A percentile compares a stretch with the other conserved stretches of the same genome.
Conservation (phyloP, 768 basidiomycete genomes). For the Flagelloscypha sp. region DNA sequence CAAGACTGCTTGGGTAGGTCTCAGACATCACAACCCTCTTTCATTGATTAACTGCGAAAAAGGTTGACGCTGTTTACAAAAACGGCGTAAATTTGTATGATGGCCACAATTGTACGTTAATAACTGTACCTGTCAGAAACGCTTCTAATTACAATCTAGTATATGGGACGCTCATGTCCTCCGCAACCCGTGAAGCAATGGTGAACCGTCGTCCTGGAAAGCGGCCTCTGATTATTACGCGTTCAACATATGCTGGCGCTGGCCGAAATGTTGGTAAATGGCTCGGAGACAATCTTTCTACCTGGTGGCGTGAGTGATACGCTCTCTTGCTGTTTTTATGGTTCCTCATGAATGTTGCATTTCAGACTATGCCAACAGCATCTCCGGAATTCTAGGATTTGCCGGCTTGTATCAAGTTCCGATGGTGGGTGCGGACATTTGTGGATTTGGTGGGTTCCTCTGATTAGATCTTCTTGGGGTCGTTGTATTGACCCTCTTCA, state of each 20-base stretch:
- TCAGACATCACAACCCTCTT: neutral
- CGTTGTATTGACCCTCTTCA: constrained; percentile 12
- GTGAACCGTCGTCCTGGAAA: constrained; percentile 51
- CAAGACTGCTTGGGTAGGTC: constrained; percentile 45
- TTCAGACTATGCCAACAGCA: constrained; percentile 52
- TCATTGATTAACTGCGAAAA: too few relatives aligned
- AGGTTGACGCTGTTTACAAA: constrained; percentile 41
- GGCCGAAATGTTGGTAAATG: constrained; percentile 65
- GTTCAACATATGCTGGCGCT: constrained; percentile 66
- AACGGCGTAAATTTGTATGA: constrained; percentile 56
- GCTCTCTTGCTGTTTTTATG: too few relatives aligned
- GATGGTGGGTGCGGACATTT: constrained; percentile 73
- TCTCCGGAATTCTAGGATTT: constrained; percentile 62
- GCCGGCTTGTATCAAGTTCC: constrained; percentile 59
- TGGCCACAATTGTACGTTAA: constrained; percentile 55
- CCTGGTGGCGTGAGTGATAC: too few relatives aligned
- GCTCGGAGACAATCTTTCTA: constrained; percentile 59
- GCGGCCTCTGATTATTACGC: constrained; percentile 60
- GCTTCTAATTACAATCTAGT: too few relatives aligned
- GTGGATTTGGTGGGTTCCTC: constrained; percentile 44
- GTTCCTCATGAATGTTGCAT: too few relatives aligned
- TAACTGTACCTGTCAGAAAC: too few relatives aligned
- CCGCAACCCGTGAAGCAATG: constrained; percentile 52
- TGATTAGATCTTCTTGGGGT: neutral
- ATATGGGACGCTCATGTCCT: constrained; percentile 68